phyloP scores from a whole-genome alignment of 2,329 filamentous ascomycete genomes.

The Fusarium phyllophilum region DNA sequence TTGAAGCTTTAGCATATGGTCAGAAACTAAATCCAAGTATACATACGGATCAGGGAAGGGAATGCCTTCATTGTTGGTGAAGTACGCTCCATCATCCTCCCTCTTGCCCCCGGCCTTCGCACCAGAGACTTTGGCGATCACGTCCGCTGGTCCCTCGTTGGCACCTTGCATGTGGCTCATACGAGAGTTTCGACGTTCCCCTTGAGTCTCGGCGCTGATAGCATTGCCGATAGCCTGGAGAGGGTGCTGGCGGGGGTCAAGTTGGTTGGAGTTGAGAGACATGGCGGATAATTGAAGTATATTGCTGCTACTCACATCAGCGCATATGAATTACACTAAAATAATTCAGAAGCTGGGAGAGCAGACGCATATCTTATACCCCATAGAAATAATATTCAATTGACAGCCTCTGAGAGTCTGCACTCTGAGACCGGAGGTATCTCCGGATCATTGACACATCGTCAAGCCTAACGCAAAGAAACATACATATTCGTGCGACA shows the following conservation, averaged over 20 bases:
- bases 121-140: conserved; percentile 7
- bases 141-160: conserved; percentile 2
- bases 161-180: not conserved
- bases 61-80: conserved; percentile 2
- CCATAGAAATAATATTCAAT: too few relatives aligned
- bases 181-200: not conserved
- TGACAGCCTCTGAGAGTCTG: too few relatives aligned
- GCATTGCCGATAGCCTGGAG: not conserved
- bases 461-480: not conserved
- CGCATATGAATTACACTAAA: too few relatives aligned
- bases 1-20: not conserved
- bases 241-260: conserved; percentile 6
- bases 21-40: not conserved
- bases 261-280: conserved; percentile 14
- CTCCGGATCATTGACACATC: not conserved
- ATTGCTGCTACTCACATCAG: not conserved
- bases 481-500: not conserved
- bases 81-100: not conserved
- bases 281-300: not conserved
- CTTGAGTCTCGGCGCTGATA: not conserved
- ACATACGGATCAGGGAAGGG: conserved; percentile 1
- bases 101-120: not conserved
- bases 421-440: not conserved
- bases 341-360: not conserved
- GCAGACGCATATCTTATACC: not conserved